phyloP scores from a whole-genome alignment of 1,139 yeast species.

The Taphrina wiesneri region DNA sequence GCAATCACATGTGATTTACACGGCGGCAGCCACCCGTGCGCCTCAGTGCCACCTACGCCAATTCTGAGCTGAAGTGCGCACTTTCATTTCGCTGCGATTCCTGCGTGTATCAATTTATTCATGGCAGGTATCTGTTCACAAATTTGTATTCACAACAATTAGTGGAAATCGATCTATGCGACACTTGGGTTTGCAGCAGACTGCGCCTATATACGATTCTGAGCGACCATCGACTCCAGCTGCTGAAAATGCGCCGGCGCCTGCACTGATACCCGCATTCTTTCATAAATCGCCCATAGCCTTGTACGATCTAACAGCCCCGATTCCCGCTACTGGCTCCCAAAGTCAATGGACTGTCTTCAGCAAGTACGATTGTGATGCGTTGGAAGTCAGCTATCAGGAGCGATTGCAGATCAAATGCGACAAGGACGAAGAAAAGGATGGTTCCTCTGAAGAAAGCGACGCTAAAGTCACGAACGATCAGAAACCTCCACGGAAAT shows the following conservation, averaged over 20 bases:
- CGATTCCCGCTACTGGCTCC: slow-evolving; percentile 13
- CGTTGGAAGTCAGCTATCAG: slow-evolving; percentile 8
- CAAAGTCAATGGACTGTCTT: slow-evolving; percentile 22
- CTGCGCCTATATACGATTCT: not conserved
- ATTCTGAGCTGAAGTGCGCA: not conserved
- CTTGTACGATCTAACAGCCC: slow-evolving; percentile 30
- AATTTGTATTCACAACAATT: too few species aligned
- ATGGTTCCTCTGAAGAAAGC: not conserved
- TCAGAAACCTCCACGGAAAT: not conserved
- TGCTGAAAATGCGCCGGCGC: slow-evolving; percentile 16
- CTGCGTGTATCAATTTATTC: too few species aligned
- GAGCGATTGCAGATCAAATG: not conserved
- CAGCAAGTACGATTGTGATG: slow-evolving; percentile 22
- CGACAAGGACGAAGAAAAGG: not conserved
- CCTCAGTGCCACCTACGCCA: not conserved
- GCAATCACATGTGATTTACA: not conserved
- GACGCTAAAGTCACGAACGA: not conserved
- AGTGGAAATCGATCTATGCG: too few species aligned
- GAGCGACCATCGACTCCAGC: slow-evolving; percentile 20
- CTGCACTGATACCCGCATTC: slow-evolving; percentile 15
- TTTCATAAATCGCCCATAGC: slow-evolving; percentile 27
- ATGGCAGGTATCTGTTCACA: too few species aligned
- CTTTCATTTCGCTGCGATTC: not conserved
- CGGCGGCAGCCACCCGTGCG: not conserved
- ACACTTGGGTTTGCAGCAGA: not conserved